Evolutionary conservation across 306 rosid species (phyloP).

Genomic region (Hylodesmum podocarpum): DNA sequence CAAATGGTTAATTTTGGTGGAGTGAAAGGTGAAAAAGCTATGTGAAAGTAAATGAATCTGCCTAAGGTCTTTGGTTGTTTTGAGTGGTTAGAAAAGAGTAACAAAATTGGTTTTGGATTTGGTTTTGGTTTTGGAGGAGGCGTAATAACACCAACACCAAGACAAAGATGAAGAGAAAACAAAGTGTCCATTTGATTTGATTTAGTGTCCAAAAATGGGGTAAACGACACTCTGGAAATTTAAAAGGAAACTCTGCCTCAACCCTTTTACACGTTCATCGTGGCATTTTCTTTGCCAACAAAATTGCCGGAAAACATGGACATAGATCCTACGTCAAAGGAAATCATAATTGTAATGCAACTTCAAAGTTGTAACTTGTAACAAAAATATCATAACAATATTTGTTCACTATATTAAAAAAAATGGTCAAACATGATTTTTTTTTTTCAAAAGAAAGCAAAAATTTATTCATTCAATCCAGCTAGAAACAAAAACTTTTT

Average conservation of each 20-base stretch:
- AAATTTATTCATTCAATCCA: background rate
- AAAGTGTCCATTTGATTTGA: conserved; percentile 27
- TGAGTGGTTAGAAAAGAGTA: conserved; percentile 5
- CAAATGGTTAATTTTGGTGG: background rate
- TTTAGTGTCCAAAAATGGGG: conserved; percentile 37
- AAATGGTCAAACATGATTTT: background rate
- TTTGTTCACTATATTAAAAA: background rate
- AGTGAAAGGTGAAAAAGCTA: background rate
- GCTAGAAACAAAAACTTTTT: background rate
- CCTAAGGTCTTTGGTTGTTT: background rate
- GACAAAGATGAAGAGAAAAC: background rate
- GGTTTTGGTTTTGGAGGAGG: conserved; percentile 20
- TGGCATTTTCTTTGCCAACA: conserved; percentile 18
- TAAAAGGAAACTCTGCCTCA: conserved; percentile 1
- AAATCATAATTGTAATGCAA: background rate
- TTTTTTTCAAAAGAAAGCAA: background rate
- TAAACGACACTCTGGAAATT: conserved; percentile 35
- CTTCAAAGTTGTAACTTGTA: background rate
- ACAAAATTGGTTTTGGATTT: conserved; percentile 9
- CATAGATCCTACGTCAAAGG: background rate
- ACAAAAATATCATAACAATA: background rate
- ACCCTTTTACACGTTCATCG: background rate
- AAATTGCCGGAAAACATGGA: conserved; percentile 18
- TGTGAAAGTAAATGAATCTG: background rate
- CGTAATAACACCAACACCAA: conserved; percentile 11